Evolutionary conservation across 139 green algal species (phyloP).

Genomic region (Chlorella sp.): DNA sequence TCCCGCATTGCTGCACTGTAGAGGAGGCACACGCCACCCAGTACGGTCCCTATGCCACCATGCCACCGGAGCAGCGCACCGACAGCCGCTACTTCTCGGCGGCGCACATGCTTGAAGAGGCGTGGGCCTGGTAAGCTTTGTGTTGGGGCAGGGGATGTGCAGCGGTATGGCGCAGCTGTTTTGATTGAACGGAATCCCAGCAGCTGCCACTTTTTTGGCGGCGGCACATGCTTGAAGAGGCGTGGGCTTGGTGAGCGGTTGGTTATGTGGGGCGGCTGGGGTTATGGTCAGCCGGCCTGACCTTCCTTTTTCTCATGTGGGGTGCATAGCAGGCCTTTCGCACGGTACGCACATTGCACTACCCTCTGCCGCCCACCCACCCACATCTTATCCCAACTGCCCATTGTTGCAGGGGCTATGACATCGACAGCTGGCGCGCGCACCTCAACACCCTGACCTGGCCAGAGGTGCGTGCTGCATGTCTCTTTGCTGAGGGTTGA

Average conservation of each 20-base stretch:
- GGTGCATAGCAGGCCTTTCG: too few species aligned
- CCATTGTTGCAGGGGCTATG: conserved; percentile 75
- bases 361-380: too few species aligned
- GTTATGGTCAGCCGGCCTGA: too few species aligned
- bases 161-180: too few species aligned
- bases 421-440: conserved; percentile 89
- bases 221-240: not conserved
- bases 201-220: not conserved
- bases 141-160: not conserved
- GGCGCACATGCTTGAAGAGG: conserved; percentile 81
- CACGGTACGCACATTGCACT: not conserved
- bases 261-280: too few species aligned
- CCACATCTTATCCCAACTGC: not conserved
- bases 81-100: conserved; percentile 47
- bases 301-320: too few species aligned
- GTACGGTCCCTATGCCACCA: not conserved
- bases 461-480: conserved; percentile 68
- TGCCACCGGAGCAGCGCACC: not conserved
- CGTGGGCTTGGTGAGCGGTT: not conserved
- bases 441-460: conserved; percentile 92
- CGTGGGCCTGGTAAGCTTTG: conserved; percentile 73
- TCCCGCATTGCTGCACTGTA: too few species aligned
- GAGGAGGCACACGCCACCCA: conserved; percentile 42
- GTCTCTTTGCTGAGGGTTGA: too few species aligned
- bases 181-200: too few species aligned